Conservation (phyloP, 2,329 filamentous ascomycete species). For the Alternaria dauci region DNA sequence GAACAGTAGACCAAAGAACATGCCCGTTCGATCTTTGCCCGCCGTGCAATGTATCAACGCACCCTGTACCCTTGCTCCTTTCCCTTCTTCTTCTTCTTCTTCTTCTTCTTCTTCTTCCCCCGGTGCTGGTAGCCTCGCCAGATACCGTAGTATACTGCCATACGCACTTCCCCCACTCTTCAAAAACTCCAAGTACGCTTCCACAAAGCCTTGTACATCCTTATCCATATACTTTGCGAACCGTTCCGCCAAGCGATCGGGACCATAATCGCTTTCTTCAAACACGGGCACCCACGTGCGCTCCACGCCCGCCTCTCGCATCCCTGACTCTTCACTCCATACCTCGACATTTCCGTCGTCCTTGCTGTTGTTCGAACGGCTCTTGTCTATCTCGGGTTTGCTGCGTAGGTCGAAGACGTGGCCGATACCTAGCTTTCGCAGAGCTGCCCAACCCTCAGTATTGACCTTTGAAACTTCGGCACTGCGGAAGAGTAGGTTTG, state of each 20-base stretch:
- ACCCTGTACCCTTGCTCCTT: constrained; percentile 49
- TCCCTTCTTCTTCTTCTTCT: neutral
- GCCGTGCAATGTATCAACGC: constrained; percentile 77
- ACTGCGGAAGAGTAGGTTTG: constrained; percentile 69
- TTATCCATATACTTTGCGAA: constrained; percentile 67
- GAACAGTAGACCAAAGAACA: constrained; percentile 72
- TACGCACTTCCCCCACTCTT: constrained; percentile 63
- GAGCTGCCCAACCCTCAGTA: constrained; percentile 26
- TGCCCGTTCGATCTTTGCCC: constrained; percentile 79
- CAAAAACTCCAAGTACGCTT: constrained; percentile 71
- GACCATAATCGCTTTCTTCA: constrained; percentile 65
- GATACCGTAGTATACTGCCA: constrained; percentile 67
- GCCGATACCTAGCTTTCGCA: constrained; percentile 64
- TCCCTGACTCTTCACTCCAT: neutral
- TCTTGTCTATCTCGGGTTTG: constrained; percentile 63
- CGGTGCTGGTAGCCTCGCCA: constrained; percentile 53
- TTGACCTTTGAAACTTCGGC: constrained; percentile 64
- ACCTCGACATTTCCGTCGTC: no score
- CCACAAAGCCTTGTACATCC: constrained; percentile 67
- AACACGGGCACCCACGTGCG: constrained; percentile 73
- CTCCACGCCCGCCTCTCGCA: constrained; percentile 53
- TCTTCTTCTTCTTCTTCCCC: neutral
- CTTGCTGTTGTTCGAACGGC: constrained; percentile 10
- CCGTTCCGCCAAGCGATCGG: constrained; percentile 68
- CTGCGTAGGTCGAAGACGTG: constrained; percentile 75